Evolutionary conservation across 768 basidiomycete genomes (phyloP), one percentile per base, ranked within the genome.

Genomic region (Dentipellis fragilis): DNA sequence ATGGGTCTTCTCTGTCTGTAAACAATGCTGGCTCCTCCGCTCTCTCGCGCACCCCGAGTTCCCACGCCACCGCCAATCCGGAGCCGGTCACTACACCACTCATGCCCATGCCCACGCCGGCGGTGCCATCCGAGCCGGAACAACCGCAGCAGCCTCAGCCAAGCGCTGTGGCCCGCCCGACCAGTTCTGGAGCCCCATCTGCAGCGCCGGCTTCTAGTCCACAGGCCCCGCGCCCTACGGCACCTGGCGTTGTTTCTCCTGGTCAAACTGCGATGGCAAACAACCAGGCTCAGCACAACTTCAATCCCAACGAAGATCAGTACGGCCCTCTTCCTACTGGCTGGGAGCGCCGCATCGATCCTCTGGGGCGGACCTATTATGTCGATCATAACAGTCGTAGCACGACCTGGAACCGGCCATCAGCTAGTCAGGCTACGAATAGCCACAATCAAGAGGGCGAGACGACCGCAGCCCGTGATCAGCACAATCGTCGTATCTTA

Each of bases 361-460:
- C 96, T 35, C 80, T 98, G 22, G 96, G 87, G 9, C 76, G 96
- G 55, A 95, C 92, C 7, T 99, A 99, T 69, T 99, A 98, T 68
- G 96, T 99, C 54, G 96, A 99, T 67, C 96, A 98, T 72, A 98
- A 97, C 69, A 92, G 91, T 9, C 87, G 96, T 55, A 90, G 88
- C 11, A 99, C 96, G 7, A 98, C 96, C 0, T 99, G 96, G 96
- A 94, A 92, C 67, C 76, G 96, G 16, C 95, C 95, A 7, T 89
- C 86, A 21, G 71, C 81, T 11, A 92, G 78, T 64, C 85, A 87
- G 47, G 79, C 81, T 3, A 83, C 79, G 12, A 94, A 95, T 65
- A 79, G 72, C 49, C 79, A 74, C 37, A 73, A 79, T 4, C 87
- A 89, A 67, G 84, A 86, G 62, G 83, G 69, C 54, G 89, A 89